Base-by-base conservation (phyloP, 2,329 filamentous ascomycete species). In the Tolypocladium tundrense region DNA sequence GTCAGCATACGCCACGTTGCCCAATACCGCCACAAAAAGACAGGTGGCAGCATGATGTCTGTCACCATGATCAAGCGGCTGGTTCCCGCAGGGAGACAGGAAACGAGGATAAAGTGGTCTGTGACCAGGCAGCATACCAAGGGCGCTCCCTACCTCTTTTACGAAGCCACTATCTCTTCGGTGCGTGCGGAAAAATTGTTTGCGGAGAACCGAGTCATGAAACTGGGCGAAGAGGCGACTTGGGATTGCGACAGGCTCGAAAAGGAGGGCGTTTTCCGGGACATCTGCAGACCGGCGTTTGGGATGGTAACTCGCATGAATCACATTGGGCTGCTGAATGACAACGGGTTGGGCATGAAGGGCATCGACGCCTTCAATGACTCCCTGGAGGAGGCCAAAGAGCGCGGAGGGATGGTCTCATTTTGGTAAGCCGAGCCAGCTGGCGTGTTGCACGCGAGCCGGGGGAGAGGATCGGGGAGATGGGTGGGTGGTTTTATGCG, bases 221-320 rank as follows among this genome's bases (percentile, higher is more conserved):
- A 64, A 8, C 61, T 68, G 37, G 71, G 70, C 1, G 61, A 68
- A 10, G 61, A 52, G 41, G 57, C 64, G 3, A 39, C 33, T 1
- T 73, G 69, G 70, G 63, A 59, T 6, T 43, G 55, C 7, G 60
- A 68, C 1, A 37, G 61, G 24, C 56, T 72, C 13, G 57, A 64
- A 19, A 40, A 54, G 0, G 59, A 65, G 6, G 65, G 64, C 2
- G 54, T 64, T 0, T 62, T 71, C 21, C 60, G 62, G 21, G 62
- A 64, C 13, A 60, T 73, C 6, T 70, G 65, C 48, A 59, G 62
- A 14, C 65, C 68, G 3, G 68, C 67, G 0, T 41, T 73, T 7
- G 60, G 57, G 2, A 70, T 72, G 66, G 58, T 72, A 13, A 56
- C 60, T 1, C 59, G 64, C n/a, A 70, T 73, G 67, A 70, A 73